Conservation (phyloP, 441 rosid genomes). For the Euphorbia schlechtendalii region DNA sequence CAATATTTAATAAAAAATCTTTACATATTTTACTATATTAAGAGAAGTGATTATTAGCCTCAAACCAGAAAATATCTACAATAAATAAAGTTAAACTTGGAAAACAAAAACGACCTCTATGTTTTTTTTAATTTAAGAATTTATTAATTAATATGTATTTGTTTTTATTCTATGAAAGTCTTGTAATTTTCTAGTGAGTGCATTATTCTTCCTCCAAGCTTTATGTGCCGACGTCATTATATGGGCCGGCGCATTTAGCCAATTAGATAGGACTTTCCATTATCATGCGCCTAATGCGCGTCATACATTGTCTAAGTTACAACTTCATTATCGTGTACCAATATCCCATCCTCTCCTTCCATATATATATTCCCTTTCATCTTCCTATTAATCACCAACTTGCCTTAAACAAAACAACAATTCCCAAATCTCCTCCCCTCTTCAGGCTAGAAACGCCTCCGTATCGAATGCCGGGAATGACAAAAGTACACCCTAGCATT, state of each 20-base stretch:
- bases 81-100: too few species aligned
- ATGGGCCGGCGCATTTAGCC: conserved; percentile 3
- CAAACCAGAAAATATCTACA: too few species aligned
- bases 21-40: too few species aligned
- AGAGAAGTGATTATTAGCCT: too few species aligned
- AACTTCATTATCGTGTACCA: not conserved
- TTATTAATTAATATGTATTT: too few species aligned
- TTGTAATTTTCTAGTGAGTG: not conserved
- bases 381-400: not conserved
- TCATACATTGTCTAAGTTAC: conserved; percentile 8
- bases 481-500: conserved; percentile 56
- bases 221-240: conserved; percentile 3
- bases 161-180: not conserved
- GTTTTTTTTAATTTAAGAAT: too few species aligned
- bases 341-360: not conserved
- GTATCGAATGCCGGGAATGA: conserved; percentile 27
- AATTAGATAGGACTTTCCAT: not conserved
- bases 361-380: conserved; percentile 1
- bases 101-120: too few species aligned
- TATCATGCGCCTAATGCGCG: not conserved
- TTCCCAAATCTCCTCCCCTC: not conserved
- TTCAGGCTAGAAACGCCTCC: conserved; percentile 13
- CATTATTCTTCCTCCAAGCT: not conserved
- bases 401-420: not conserved
- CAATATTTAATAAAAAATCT: too few species aligned